A percentile compares a stretch with the other conserved stretches of the same genome.
Conservation (phyloP, 2,329 filamentous ascomycete genomes). For the Pestalotiopsis fici region DNA sequence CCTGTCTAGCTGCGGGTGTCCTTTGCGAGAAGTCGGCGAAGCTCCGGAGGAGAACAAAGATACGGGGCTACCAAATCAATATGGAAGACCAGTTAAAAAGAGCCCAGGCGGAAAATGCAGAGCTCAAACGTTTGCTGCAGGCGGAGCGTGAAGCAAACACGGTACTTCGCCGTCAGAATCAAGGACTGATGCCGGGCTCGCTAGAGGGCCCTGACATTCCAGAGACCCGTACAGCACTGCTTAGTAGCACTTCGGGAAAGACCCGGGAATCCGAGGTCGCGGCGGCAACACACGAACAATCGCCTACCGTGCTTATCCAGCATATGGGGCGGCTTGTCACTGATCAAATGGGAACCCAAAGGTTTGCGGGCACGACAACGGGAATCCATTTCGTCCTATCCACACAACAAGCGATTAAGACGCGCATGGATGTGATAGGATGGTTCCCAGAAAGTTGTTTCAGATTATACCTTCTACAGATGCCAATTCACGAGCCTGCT, state of each 20-base stretch:
- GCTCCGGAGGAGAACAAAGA: constrained; percentile 8
- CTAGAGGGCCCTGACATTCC: not conserved
- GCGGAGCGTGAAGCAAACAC: not conserved
- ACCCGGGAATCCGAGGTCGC: not conserved
- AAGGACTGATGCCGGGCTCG: not conserved
- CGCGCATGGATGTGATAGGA: not conserved
- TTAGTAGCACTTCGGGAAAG: not conserved
- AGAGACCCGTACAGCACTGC: not conserved
- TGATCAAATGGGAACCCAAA: not conserved
- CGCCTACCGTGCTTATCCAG: not conserved
- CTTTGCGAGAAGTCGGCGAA: not conserved
- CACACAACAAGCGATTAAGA: not conserved
- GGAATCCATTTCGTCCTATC: constrained; percentile 9
- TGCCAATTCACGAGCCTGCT: not conserved
- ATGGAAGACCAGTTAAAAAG: not conserved
- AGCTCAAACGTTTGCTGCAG: not conserved
- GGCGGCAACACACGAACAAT: not conserved
- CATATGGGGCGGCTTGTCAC: constrained; percentile 6
- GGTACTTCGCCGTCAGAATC: not conserved
- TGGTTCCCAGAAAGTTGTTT: constrained; percentile 9
- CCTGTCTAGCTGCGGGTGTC: not conserved
- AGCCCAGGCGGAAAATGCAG: constrained; percentile 4
- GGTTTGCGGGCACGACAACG: constrained; percentile 9
- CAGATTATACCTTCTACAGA: not conserved
- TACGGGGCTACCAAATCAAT: constrained; percentile 4